A percentile compares a stretch with the other conserved stretches of the same genome.
Evolutionary conservation across 23 red algal genomes (phyloP).

Genomic region (Gracilariopsis chorda): DNA sequence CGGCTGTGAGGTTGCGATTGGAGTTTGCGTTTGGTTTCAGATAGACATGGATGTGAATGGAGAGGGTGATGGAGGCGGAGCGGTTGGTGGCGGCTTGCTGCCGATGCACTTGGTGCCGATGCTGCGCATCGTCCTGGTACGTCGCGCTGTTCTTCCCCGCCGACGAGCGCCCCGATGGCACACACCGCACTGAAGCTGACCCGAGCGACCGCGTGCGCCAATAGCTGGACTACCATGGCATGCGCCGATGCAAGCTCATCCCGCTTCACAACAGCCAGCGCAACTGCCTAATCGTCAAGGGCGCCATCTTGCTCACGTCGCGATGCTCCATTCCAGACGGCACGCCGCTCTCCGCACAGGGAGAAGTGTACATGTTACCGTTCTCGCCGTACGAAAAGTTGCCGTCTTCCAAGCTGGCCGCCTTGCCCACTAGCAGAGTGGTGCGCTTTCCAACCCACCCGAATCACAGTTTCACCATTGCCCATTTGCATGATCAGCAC

Average conservation of each 20-base stretch:
- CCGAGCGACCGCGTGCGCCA: too few relatives aligned
- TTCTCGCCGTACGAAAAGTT: neutral
- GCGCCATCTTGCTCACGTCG: neutral
- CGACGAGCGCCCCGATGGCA: too few relatives aligned
- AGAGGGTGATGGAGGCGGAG: neutral
- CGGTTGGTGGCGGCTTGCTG: neutral
- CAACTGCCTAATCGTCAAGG: neutral
- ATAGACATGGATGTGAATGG: too few relatives aligned
- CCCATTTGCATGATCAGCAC: neutral
- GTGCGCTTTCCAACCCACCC: neutral
- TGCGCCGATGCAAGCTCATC: neutral
- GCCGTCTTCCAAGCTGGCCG: neutral
- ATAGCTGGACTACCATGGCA: neutral
- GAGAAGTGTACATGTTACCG: constrained; percentile 3
- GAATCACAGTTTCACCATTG: constrained; percentile 3
- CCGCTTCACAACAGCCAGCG: neutral
- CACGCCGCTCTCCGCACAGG: neutral
- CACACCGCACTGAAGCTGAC: too few relatives aligned
- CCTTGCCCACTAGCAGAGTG: neutral
- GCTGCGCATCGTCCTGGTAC: constrained; percentile 24
- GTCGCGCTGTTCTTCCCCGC: too few relatives aligned
- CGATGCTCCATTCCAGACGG: neutral
- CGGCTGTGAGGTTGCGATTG: neutral
- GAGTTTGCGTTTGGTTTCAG: too few relatives aligned
- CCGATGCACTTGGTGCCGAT: neutral